Conservation (phyloP, 2,329 filamentous ascomycete species). For the Phyllosticta paracitricarpa region DNA sequence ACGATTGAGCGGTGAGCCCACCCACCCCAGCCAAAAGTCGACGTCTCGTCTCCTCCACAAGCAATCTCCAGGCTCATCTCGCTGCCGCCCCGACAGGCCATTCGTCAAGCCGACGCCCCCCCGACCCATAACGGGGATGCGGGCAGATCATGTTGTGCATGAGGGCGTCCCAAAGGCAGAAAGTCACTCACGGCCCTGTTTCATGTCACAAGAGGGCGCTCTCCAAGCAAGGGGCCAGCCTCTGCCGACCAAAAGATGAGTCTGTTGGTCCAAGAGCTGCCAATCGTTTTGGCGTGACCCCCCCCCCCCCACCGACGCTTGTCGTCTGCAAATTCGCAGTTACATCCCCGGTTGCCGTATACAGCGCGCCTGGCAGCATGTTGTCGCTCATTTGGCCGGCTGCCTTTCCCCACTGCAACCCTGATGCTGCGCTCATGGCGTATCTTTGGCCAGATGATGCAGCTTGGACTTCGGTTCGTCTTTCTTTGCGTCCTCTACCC, state of each 20-base stretch:
- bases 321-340: constrained; percentile 2
- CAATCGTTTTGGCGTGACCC: constrained; percentile 9
- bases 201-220: constrained; percentile 11
- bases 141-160: not conserved
- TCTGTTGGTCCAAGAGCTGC: constrained; percentile 2
- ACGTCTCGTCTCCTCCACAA: no score
- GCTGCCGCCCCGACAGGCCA: not conserved
- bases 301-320: not conserved
- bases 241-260: no score
- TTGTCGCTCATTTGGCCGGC: constrained; percentile 8
- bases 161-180: not conserved
- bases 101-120: constrained; percentile 4
- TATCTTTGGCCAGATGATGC: constrained; percentile 10
- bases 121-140: constrained; percentile 6
- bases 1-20: not conserved
- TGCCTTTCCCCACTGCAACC: constrained; percentile 10
- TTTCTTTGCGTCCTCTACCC: constrained; percentile 1
- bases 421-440: constrained; percentile 9
- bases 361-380: constrained; percentile 9
- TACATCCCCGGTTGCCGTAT: constrained; percentile 9
- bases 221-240: constrained; percentile 4
- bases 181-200: constrained; percentile 9
- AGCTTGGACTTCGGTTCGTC: constrained; percentile 5
- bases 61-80: no score
- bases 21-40: not conserved